These are phyloP conservation scores for Biscogniauxia sp. DNA, from an alignment of 2,329 filamentous ascomycete genomes.

Conservation along the genomic window DNA sequence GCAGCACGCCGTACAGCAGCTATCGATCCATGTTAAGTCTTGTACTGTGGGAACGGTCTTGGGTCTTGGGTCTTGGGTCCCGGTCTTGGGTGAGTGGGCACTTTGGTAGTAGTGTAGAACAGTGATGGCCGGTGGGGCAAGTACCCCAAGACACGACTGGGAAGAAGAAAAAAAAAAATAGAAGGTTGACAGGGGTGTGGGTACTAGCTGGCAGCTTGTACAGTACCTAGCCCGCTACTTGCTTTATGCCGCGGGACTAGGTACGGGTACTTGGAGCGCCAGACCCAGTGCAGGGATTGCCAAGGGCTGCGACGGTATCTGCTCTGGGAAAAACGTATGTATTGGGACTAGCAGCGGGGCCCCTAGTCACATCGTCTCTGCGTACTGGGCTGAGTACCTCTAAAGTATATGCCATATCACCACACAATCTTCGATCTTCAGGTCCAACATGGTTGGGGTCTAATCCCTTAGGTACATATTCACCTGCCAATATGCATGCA, in stretches of 20 bases:
- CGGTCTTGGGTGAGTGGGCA: conserved; percentile 6
- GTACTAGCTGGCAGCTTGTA: neutral
- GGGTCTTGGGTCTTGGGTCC: conserved; percentile 2
- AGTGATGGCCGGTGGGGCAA: neutral
- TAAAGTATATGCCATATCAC: conserved; percentile 10
- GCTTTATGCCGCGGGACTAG: neutral
- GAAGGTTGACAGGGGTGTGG: neutral
- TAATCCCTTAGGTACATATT: neutral
- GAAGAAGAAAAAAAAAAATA: neutral
- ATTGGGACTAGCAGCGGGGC: neutral
- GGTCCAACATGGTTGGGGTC: neutral
- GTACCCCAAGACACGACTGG: neutral
- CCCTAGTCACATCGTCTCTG: neutral
- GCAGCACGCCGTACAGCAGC: conserved; percentile 6
- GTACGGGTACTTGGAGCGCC: neutral
- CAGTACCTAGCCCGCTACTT: neutral
- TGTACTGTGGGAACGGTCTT: neutral
- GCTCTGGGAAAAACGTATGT: too few relatives aligned
- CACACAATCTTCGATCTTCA: neutral
- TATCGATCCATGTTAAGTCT: neutral
- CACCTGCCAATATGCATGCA: neutral
- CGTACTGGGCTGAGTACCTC: conserved; percentile 18
- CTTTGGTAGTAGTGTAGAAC: neutral
- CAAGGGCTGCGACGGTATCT: neutral
- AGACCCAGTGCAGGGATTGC: neutral